These are phyloP conservation scores for Yamadazyma atmosphaerica DNA, from an alignment of 1,139 yeast genomes.

Conservation along the genomic window DNA sequence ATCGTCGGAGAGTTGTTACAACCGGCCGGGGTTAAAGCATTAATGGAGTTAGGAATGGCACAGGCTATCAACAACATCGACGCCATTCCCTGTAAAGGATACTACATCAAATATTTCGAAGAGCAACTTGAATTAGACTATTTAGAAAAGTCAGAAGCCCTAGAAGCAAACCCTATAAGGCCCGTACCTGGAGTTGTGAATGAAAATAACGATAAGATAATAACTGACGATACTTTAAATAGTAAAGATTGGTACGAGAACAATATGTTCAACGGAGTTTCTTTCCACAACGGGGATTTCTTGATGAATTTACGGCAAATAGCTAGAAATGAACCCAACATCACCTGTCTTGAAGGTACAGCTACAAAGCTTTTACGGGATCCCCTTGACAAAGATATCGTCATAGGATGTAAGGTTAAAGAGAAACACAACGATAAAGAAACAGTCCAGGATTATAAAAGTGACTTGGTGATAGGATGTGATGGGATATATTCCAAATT, in stretches of 20 bases:
- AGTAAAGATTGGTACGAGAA: conserved; percentile 58
- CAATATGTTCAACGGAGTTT: conserved; percentile 70
- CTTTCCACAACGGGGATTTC: conserved; percentile 92
- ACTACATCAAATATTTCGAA: conserved; percentile 69
- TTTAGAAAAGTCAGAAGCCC: conserved; percentile 58
- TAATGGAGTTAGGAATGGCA: conserved; percentile 77
- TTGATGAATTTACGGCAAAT: conserved; percentile 72
- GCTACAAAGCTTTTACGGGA: conserved; percentile 62
- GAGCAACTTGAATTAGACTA: conserved; percentile 63
- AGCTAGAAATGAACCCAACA: conserved; percentile 67
- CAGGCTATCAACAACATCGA: conserved; percentile 78
- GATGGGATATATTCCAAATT: conserved; percentile 96
- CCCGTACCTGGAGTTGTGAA: conserved; percentile 57
- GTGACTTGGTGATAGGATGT: conserved; percentile 72
- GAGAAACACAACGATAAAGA: conserved; percentile 13
- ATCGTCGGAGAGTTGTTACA: conserved; percentile 97
- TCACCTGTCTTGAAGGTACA: conserved; percentile 78
- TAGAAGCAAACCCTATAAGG: conserved; percentile 39
- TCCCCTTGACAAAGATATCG: conserved; percentile 49
- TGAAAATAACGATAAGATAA: conserved; percentile 56
- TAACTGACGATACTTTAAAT: conserved; percentile 49
- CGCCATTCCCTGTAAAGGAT: conserved; percentile 78
- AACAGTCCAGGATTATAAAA: conserved; percentile 40
- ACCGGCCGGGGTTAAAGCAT: conserved; percentile 88
- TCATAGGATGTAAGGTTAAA: conserved; percentile 66